Evolutionary conservation across 805 yeast genomes (phyloP).

Genomic region (Candida namnaoensis): DNA sequence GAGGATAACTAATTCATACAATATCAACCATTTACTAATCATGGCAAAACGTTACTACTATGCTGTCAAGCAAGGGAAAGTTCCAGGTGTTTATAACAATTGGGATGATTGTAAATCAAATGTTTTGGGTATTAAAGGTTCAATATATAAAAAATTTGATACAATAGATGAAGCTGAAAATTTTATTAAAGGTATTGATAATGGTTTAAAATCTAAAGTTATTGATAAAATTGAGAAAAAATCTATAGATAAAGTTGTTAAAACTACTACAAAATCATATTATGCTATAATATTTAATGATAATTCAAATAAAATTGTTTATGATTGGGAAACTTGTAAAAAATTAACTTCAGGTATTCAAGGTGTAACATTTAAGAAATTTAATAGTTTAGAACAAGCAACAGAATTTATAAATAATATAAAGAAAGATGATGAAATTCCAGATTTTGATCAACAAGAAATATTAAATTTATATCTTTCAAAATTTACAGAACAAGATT

Average conservation of each 20-base stretch:
- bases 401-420: slow-evolving; percentile 18
- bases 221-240: too few relatives aligned
- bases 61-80: slow-evolving; percentile 43
- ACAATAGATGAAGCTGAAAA: slow-evolving; percentile 38
- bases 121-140: slow-evolving; percentile 47
- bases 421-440: slow-evolving; percentile 2
- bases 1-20: too few relatives aligned
- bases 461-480: slow-evolving; percentile 1
- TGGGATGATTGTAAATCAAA: slow-evolving; percentile 50
- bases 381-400: slow-evolving; percentile 25
- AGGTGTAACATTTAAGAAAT: slow-evolving; percentile 36
- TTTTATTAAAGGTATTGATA: slow-evolving; percentile 19
- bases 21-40: too few relatives aligned
- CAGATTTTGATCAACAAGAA: neutral
- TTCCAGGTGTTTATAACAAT: slow-evolving; percentile 40
- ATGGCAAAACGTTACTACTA: slow-evolving; percentile 23
- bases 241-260: too few relatives aligned
- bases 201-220: too few relatives aligned
- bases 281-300: slow-evolving; percentile 25
- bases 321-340: slow-evolving; percentile 24
- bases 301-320: slow-evolving; percentile 18
- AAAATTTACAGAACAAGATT: neutral
- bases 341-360: slow-evolving; percentile 18
- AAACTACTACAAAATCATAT: slow-evolving; percentile 2
- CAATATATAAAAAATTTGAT: slow-evolving; percentile 48